Evolutionary conservation across 2,329 filamentous ascomycete genomes (phyloP), one percentile per base, ranked within the genome.

Genomic region (Botryosphaeria dothidea): DNA sequence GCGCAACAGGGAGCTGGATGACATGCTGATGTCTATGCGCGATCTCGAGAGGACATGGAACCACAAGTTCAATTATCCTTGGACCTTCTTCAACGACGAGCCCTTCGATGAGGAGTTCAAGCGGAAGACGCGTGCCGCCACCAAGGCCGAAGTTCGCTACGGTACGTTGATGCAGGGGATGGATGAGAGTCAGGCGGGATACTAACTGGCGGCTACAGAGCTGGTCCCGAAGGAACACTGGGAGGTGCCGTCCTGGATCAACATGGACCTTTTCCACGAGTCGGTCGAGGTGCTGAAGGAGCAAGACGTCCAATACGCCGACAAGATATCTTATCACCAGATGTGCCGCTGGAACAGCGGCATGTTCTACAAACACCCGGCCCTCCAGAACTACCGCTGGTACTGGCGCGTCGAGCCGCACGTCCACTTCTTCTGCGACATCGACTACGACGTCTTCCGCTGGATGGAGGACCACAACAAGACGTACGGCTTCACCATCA

Each of bases 291-390:
- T 96, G 8, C 86, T 99, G 64, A 84, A 91, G 73, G 91, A 95
- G 75, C 87, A 94, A 73, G 86, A 90, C 9, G 92, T 99, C 48
- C 94, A 98, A 76, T 99, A 99, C 77, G 92, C 92, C 73, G 85
- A 88, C 71, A 92, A 91, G 84, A 80, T 92, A 62, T 97, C 93
- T 56, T 99, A 99, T 81, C 94, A 98, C 79, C 91, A 98, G 76
- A 99, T 99, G 95, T 99, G 95, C 77, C 89, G 95, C 65, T 99
- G 95, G 95, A 99, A 99, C 82, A 96, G 92, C 74, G 95, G 95
- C 74, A 85, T 98, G 79, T 99, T 99, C 84, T 97, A 97, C 84
- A 93, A 95, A 75, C 95, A 99, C 78, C 92, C 93, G 0, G 93
- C 93, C 0, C 86, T 99, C 65, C 83, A 88, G 69, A 80, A 95